Percentiles rank a stretch among this genome's conserved stretches.
These are phyloP conservation scores for Salix viminalis DNA, from an alignment of 345 rosid species.

Conservation along the genomic window DNA sequence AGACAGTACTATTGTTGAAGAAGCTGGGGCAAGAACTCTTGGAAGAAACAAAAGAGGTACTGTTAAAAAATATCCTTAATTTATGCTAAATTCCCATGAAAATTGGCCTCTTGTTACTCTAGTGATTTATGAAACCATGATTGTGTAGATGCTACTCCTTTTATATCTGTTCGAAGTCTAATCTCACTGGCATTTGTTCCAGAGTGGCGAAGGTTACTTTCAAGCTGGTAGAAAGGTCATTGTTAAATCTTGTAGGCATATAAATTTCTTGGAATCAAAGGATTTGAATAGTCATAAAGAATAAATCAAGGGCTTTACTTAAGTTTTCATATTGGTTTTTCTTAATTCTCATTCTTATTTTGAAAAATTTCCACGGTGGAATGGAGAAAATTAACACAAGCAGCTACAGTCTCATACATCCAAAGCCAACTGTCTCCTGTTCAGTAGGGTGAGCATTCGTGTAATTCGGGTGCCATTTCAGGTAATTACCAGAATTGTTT, in stretches of 20 bases:
- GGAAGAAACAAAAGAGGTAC: constrained; percentile 97
- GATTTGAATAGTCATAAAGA: background rate
- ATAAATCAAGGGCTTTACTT: background rate
- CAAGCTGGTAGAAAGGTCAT: background rate
- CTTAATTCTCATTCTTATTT: background rate
- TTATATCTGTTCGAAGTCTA: background rate
- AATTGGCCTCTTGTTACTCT: background rate
- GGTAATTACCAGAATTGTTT: too few relatives aligned
- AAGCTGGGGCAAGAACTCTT: constrained; percentile 87
- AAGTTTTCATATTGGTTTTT: background rate
- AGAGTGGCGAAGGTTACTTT: background rate
- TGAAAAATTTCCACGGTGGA: background rate
- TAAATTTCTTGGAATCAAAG: background rate
- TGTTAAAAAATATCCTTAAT: background rate
- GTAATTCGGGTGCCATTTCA: too few relatives aligned
- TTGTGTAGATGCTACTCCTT: background rate
- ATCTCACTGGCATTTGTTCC: background rate
- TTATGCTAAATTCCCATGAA: background rate
- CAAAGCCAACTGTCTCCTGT: background rate
- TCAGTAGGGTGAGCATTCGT: too few relatives aligned
- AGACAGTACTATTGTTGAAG: constrained; percentile 78
- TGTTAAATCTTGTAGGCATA: background rate
- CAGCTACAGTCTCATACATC: background rate
- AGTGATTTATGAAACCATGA: background rate
- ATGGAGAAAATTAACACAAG: background rate